Evolutionary conservation across 2,329 filamentous ascomycete genomes (phyloP), one percentile per base, ranked within the genome.

Genomic region (Colletotrichum costaricense): DNA sequence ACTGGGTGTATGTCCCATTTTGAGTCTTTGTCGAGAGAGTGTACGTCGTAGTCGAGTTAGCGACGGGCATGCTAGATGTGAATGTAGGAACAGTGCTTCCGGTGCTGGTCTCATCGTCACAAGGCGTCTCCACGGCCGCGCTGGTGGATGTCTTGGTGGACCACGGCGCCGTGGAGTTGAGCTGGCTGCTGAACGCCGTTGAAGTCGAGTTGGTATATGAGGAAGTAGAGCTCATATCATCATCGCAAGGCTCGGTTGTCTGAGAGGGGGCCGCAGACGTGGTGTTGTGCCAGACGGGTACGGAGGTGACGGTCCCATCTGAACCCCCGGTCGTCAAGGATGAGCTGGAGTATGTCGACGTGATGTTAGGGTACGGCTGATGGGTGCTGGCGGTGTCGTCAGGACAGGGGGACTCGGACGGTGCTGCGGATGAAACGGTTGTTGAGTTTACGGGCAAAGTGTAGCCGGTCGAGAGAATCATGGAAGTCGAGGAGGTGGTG

Each of bases 191-290:
- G 12, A 58, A 56, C 5, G 16, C 56, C n/a, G 19, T 33, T 14
- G 63, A 52, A 14, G 46, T 62, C 24, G 63, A 56, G 19, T 57
- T 56, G 8, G n/a, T 19, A 16, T 42, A 55, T 11, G 12, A 46
- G 19, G n/a, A 49, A 11, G 46, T 56, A 3, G 63, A 67, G 56
- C 55, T 52, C 26, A 22, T n/a, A 16, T 67, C 68, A 35, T 67
- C 69, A n/a, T 74, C 60, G 52, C 67, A 67, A 16, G 71, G 49
- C 57, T 72, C 49, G 14, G 56, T 67, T 19, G 28, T 56, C 26
- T 49, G 63, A 22, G 56, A 56, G 14, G 63, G 63, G 26, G 19
- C 28, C n/a, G 24, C 38, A 22, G 68, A 67, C 19, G 55, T 46
- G 30, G 63, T 67, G 42, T 38, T 57, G 16, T 49, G 6, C 63